Base-by-base conservation (phyloP, 2,329 filamentous ascomycete species). In the Didymosphaeria variabile region DNA sequence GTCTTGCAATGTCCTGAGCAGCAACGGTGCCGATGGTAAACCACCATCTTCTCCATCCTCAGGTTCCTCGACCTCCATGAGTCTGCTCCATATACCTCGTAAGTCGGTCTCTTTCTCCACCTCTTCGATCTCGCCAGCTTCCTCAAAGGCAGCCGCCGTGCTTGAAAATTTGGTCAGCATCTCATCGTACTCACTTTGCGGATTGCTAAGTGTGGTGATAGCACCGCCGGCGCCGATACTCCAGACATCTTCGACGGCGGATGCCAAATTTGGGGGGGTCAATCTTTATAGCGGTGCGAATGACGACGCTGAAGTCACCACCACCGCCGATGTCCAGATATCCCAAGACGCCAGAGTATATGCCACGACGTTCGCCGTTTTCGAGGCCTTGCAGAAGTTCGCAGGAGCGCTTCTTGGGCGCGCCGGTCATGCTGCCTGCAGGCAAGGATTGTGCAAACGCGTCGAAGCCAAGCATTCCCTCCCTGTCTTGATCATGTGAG, bases 391-490 rank as follows among this genome's bases (percentile, higher is more conserved):
- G 84, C 21, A 98, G 82, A 50, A 97, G 86, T 81, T 97, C 90
- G 76, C 94, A 97, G 65, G 91, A 94, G 51, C 94, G 87, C 79
- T 94, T 94, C 83, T 98, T 98, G 0, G 94, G 95, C 0, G 94
- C 94, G 7, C 95, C 95, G 1, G 94, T 98, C 95, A 98, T 98
- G 71, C 91, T 94, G 0, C 95, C 94, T 0, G 95, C 93, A 0
- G 95, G 94, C 0, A 98, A 84, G 51, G 89, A 91, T 7, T 88
- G 85, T 0, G 90, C 87, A 0, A 98, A 86, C 4, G 94, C 90
- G 61, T 94, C 90, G 38, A 95, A 82, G 1, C 91, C 92, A 0
- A 88, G 87, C 7, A 36, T 52, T 38, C 29, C 19, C n/a, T 67
- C 61, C n/a, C 52, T 75, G 66, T 47, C 71, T 2, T 65, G 55